phyloP scores from a whole-genome alignment of 306 rosid species.

The Lagenaria siceraria region DNA sequence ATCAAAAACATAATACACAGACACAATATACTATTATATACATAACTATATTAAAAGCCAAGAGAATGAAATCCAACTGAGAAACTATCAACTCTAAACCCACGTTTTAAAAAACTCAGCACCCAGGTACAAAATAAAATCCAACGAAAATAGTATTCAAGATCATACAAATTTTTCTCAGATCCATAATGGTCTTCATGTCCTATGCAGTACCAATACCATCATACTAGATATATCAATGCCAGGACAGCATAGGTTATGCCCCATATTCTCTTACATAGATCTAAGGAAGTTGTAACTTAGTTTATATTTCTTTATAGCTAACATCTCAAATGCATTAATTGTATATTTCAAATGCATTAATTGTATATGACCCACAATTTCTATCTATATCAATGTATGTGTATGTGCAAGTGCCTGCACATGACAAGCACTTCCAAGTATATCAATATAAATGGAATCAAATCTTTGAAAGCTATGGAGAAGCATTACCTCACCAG shows the following conservation, averaged over 20 bases:
- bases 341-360: neutral
- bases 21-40: neutral
- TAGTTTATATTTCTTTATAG: neutral
- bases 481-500: constrained; percentile 70
- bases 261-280: neutral
- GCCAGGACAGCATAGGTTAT: neutral
- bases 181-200: neutral
- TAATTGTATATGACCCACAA: neutral
- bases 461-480: constrained; percentile 1
- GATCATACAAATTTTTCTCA: neutral
- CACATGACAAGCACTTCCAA: constrained; percentile 1
- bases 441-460: neutral
- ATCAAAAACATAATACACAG: neutral
- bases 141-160: neutral
- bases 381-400: neutral
- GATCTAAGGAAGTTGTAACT: neutral
- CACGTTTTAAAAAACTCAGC: neutral
- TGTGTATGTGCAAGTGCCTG: neutral
- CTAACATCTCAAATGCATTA: neutral
- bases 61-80: neutral
- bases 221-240: neutral
- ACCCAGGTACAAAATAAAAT: neutral
- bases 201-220: neutral
- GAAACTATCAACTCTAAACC: neutral
- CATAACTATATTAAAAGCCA: neutral